phyloP scores from a whole-genome alignment of 2,329 filamentous ascomycete genomes.

The Penicillium corylophilum region DNA sequence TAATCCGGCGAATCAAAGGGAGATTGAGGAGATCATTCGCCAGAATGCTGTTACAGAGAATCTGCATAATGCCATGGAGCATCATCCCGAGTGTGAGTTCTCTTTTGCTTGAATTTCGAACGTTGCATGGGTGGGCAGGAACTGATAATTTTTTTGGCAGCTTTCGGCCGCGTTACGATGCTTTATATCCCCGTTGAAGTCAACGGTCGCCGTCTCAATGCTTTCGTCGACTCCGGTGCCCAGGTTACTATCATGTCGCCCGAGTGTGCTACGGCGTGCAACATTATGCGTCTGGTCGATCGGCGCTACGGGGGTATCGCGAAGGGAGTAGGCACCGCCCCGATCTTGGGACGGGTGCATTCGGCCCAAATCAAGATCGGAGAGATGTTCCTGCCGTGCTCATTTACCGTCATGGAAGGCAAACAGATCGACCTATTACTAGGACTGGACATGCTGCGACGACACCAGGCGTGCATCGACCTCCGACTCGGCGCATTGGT shows the following conservation, averaged over 20 bases:
- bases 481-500: conserved; percentile 78
- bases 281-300: conserved; percentile 95
- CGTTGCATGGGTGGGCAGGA: neutral
- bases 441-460: conserved; percentile 93
- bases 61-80: conserved; percentile 91
- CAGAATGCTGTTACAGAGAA: conserved; percentile 95
- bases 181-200: conserved; percentile 95
- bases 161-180: conserved; percentile 93
- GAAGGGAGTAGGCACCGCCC: conserved; percentile 88
- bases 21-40: conserved; percentile 96
- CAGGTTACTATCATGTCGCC: conserved; percentile 99
- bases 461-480: conserved; percentile 91
- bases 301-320: conserved; percentile 88
- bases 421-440: conserved; percentile 92
- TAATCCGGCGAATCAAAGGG: conserved; percentile 83
- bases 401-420: conserved; percentile 99
- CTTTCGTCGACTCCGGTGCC: conserved; percentile 93
- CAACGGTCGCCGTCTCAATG: conserved; percentile 88
- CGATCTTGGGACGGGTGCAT: conserved; percentile 92
- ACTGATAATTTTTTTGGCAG: conserved; percentile 46
- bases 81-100: conserved; percentile 86
- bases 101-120: neutral
- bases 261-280: conserved; percentile 82
- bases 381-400: conserved; percentile 80
- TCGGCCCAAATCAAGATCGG: conserved; percentile 94